Percentiles rank a stretch among this genome's conserved stretches.
Conservation (phyloP, 2,329 filamentous ascomycete genomes). For the Exophiala sp. region DNA sequence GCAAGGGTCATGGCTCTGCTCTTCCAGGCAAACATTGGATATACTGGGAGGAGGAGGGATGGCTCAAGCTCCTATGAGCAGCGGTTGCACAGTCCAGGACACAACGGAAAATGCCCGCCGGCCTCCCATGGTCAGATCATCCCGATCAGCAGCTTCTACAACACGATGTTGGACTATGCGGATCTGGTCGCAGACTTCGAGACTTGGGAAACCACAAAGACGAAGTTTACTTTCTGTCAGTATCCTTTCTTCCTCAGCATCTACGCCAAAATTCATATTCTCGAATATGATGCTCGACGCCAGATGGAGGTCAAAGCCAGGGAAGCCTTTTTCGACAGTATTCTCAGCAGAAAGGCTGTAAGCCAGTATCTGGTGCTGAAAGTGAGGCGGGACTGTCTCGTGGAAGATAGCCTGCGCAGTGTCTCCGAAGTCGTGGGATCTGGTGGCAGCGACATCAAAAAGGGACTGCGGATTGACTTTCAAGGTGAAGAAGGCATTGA, state of each 20-base stretch:
- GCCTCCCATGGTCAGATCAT: conserved; percentile 60
- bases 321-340: conserved; percentile 85
- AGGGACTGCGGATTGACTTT: conserved; percentile 79
- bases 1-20: conserved; percentile 73
- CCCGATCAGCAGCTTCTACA: conserved; percentile 80
- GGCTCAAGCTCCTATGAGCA: conserved; percentile 28
- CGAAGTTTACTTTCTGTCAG: conserved; percentile 81
- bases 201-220: conserved; percentile 69
- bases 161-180: conserved; percentile 76
- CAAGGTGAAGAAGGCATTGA: conserved; percentile 85
- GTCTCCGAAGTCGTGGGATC: conserved; percentile 81
- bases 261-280: conserved; percentile 82
- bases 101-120: conserved; percentile 40
- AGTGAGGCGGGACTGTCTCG: conserved; percentile 67
- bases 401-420: conserved; percentile 59
- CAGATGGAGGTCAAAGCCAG: conserved; percentile 86
- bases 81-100: conserved; percentile 36
- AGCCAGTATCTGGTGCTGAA: conserved; percentile 72
- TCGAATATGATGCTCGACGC: conserved; percentile 78
- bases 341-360: conserved; percentile 66
- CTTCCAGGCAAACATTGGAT: conserved; percentile 70
- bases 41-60: conserved; percentile 38
- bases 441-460: conserved; percentile 80
- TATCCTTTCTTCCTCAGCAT: conserved; percentile 90
- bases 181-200: conserved; percentile 83